phyloP scores from a whole-genome alignment of 1,139 yeast species.

The Candida mesenterica region DNA sequence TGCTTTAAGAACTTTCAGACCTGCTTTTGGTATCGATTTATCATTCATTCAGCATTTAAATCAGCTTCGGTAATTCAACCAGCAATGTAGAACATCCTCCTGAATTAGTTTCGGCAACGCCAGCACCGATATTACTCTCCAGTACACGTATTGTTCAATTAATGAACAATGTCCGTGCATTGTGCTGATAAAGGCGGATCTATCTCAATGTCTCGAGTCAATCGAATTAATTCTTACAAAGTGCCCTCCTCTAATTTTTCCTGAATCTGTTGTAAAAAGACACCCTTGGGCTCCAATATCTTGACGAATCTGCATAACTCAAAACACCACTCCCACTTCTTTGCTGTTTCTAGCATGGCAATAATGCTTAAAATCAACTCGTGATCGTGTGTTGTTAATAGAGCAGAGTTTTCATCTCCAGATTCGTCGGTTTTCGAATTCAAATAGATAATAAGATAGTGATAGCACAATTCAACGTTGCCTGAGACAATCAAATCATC shows the following conservation, averaged over 20 bases:
- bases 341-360: conserved; percentile 29
- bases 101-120: too few species aligned
- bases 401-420: conserved; percentile 8
- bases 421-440: conserved; percentile 36
- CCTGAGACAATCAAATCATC: conserved; percentile 30
- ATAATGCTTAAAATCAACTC: conserved; percentile 35
- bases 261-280: conserved; percentile 4
- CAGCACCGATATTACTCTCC: too few species aligned
- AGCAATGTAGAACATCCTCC: too few species aligned
- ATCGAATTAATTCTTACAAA: too few species aligned
- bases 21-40: too few species aligned
- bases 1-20: too few species aligned
- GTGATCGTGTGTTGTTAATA: conserved; percentile 30
- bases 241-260: not conserved
- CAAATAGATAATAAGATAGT: conserved; percentile 41
- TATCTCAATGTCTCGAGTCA: too few species aligned
- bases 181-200: too few species aligned
- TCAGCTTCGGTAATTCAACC: too few species aligned
- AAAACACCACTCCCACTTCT: conserved; percentile 47
- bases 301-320: conserved; percentile 47
- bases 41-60: too few species aligned
- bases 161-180: too few species aligned
- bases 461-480: conserved; percentile 43
- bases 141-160: too few species aligned
- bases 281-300: conserved; percentile 33